phyloP scores from a whole-genome alignment of 768 basidiomycete species.

The Vararia minispora region DNA sequence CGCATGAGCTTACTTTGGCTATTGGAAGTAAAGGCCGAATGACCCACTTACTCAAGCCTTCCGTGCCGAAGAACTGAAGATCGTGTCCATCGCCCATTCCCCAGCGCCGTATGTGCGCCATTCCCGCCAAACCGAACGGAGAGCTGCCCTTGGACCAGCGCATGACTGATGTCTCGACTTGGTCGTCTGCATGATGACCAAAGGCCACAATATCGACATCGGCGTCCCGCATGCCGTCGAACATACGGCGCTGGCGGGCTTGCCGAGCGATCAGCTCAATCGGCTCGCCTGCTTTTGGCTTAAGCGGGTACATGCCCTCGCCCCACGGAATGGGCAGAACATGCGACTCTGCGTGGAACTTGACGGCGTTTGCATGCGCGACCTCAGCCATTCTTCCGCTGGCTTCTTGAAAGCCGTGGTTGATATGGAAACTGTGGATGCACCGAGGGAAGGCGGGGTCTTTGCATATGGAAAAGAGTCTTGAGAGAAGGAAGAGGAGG shows the following conservation, averaged over 20 bases:
- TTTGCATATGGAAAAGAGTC: conserved; percentile 12
- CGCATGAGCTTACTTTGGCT: conserved; percentile 40
- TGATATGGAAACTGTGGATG: conserved; percentile 50
- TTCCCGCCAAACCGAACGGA: conserved; percentile 49
- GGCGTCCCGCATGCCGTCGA: conserved; percentile 30
- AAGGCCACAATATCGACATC: conserved; percentile 39
- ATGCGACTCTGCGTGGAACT: conserved; percentile 34
- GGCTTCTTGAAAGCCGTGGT: conserved; percentile 56
- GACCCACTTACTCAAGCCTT: conserved; percentile 60
- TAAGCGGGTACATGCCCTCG: conserved; percentile 34
- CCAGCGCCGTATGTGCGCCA: conserved; percentile 58
- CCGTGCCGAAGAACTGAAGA: conserved; percentile 33
- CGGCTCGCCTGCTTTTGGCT: conserved; percentile 27
- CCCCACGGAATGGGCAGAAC: conserved; percentile 49
- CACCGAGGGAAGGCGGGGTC: conserved; percentile 13
- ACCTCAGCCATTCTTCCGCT: conserved; percentile 44
- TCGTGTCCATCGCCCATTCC: conserved; percentile 52
- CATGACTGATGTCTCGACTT: conserved; percentile 73
- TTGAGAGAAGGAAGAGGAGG: conserved; percentile 54
- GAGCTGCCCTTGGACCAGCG: conserved; percentile 50
- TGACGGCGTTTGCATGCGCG: conserved; percentile 31
- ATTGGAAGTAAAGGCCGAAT: conserved; percentile 60
- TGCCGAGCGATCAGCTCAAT: conserved; percentile 48
- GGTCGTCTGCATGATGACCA: conserved; percentile 77
- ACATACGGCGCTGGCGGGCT: conserved; percentile 45